Evolutionary conservation across 2,329 filamentous ascomycete genomes (phyloP).

Genomic region (Lasiodiplodia hormozganensis): DNA sequence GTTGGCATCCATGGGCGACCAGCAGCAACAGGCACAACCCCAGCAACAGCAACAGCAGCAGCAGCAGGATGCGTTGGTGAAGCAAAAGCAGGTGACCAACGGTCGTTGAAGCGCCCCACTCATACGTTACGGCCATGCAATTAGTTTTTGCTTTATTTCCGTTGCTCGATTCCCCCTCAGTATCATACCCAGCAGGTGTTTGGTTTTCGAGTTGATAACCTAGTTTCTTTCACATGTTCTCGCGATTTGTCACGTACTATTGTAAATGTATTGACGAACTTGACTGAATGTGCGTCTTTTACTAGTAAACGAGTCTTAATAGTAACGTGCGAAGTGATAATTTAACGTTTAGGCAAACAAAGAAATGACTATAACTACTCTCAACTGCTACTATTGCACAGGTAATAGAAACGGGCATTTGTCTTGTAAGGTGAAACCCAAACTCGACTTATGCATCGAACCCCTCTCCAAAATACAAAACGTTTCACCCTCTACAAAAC

Average conservation of each 20-base stretch:
- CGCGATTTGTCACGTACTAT: too few species aligned
- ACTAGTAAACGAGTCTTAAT: too few species aligned
- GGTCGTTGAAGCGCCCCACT: not conserved
- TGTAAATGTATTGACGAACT: not conserved
- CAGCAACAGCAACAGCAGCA: not conserved
- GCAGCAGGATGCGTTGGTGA: constrained; percentile 15
- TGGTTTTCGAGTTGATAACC: not conserved
- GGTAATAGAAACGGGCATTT: too few species aligned
- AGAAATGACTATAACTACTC: too few species aligned
- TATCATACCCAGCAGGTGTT: not conserved
- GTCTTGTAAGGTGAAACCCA: too few species aligned
- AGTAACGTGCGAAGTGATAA: too few species aligned
- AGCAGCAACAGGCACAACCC: constrained; percentile 5
- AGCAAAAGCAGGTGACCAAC: constrained; percentile 9
- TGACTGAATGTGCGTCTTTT: too few species aligned
- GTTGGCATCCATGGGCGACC: constrained; percentile 63
- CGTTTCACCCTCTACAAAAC: too few species aligned
- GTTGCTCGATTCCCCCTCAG: not conserved
- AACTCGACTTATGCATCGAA: too few species aligned
- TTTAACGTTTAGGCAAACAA: too few species aligned
- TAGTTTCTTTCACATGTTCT: not conserved
- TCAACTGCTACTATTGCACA: too few species aligned
- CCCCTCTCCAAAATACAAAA: too few species aligned
- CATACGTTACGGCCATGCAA: not conserved
- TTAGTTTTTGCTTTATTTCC: not conserved